These are phyloP conservation scores for Saccharomyces mikatae DNA, from an alignment of 805 yeast genomes.

Conservation along the genomic window DNA sequence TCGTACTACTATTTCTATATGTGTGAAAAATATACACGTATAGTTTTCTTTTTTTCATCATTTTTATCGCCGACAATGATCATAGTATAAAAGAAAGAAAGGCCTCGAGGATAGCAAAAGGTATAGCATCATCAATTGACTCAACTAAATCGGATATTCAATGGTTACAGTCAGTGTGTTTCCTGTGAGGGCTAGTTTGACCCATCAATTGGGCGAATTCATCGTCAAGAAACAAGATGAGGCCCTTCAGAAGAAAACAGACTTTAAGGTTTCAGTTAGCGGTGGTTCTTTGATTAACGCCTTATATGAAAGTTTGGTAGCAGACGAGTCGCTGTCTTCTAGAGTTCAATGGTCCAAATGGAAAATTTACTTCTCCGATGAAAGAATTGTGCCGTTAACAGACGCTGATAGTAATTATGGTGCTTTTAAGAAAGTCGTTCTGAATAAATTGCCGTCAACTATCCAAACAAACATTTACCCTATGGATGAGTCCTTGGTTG, in stretches of 20 bases:
- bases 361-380: constrained; percentile 84
- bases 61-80: neutral
- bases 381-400: constrained; percentile 75
- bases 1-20: neutral
- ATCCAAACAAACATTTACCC: constrained; percentile 42
- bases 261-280: constrained; percentile 72
- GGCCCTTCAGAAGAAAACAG: constrained; percentile 35
- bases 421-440: constrained; percentile 57
- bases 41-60: neutral
- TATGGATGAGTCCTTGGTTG: constrained; percentile 54
- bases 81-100: neutral
- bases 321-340: constrained; percentile 38
- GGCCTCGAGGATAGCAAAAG: neutral
- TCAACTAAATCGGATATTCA: neutral
- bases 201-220: constrained; percentile 56
- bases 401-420: constrained; percentile 84
- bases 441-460: constrained; percentile 41
- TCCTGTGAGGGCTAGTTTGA: constrained; percentile 50
- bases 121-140: neutral
- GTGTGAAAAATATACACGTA: too few species aligned
- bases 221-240: constrained; percentile 54
- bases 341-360: constrained; percentile 61
- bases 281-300: constrained; percentile 88
- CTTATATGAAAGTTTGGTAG: constrained; percentile 53
- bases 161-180: constrained; percentile 36